phyloP scores from a whole-genome alignment of 2,329 filamentous ascomycete species.

The Colletotrichum limetticola region DNA sequence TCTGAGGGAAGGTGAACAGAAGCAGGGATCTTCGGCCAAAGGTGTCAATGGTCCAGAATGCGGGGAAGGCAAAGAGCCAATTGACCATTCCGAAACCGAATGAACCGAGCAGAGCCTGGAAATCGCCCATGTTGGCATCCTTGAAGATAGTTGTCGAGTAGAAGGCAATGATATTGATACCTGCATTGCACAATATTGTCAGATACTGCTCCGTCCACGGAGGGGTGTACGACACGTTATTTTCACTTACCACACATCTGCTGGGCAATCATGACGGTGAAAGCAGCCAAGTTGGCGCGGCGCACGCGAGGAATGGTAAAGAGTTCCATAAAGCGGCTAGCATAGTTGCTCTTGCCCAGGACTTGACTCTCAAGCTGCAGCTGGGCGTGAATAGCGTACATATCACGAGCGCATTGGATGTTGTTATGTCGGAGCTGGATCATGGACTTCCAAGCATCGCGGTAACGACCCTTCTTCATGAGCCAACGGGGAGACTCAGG shows the following conservation, averaged over 20 bases:
- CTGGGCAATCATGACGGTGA: slow-evolving; percentile 82
- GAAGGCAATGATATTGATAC: slow-evolving; percentile 80
- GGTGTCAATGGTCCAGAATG: slow-evolving; percentile 62
- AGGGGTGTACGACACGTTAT: background rate
- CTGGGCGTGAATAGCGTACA: slow-evolving; percentile 74
- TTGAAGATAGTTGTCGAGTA: slow-evolving; percentile 74
- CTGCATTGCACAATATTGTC: slow-evolving; percentile 37
- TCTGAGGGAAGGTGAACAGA: slow-evolving; percentile 68
- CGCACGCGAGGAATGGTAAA: slow-evolving; percentile 77
- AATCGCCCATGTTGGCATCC: slow-evolving; percentile 65
- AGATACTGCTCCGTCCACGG: background rate
- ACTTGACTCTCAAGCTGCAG: slow-evolving; percentile 68
- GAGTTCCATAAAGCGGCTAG: slow-evolving; percentile 71
- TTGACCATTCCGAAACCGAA: slow-evolving; percentile 66
- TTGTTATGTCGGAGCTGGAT: slow-evolving; percentile 62
- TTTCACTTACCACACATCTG: slow-evolving; percentile 69
- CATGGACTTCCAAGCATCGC: slow-evolving; percentile 68
- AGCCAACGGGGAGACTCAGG: slow-evolving; percentile 74
- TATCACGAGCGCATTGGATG: slow-evolving; percentile 68
- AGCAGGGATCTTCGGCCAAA: slow-evolving; percentile 65
- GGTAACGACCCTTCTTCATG: slow-evolving; percentile 73
- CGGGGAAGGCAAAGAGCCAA: slow-evolving; percentile 68
- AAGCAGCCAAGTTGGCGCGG: slow-evolving; percentile 80
- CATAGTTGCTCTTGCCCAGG: slow-evolving; percentile 63
- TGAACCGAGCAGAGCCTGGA: slow-evolving; percentile 62